Evolutionary conservation across 2,329 filamentous ascomycete species (phyloP).

Genomic region (Colletotrichum neosansevieriae): DNA sequence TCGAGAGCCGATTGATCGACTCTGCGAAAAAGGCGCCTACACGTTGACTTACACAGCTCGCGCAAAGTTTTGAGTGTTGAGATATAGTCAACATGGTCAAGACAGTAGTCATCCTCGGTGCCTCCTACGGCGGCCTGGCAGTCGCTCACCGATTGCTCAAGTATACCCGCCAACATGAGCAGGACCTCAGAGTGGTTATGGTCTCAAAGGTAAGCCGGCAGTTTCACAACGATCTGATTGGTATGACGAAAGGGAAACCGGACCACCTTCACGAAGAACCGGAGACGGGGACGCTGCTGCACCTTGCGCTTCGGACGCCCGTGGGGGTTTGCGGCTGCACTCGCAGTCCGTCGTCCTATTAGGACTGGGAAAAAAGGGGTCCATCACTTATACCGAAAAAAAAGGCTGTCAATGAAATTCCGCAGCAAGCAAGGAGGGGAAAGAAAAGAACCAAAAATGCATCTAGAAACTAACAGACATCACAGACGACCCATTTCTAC

Average conservation of each 20-base stretch:
- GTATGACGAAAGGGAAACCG: background rate
- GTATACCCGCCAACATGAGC: constrained; percentile 57
- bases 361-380: background rate
- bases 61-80: background rate
- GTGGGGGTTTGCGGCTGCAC: constrained; percentile 10
- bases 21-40: too few species aligned
- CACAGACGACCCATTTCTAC: constrained; percentile 68
- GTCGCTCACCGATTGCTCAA: constrained; percentile 67
- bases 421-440: background rate
- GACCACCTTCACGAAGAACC: background rate
- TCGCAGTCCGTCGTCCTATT: background rate
- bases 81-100: constrained; percentile 55
- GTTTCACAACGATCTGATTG: background rate
- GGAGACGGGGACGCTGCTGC: background rate
- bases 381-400: background rate
- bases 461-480: constrained; percentile 10
- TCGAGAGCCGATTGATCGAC: background rate
- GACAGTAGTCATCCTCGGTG: constrained; percentile 67
- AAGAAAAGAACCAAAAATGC: background rate
- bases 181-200: constrained; percentile 66
- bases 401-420: too few species aligned
- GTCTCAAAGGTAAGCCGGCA: constrained; percentile 62
- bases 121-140: constrained; percentile 65
- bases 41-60: background rate
- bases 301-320: constrained; percentile 22